phyloP scores from a whole-genome alignment of 257 asterid species.

The Nicotiana sylvestris region DNA sequence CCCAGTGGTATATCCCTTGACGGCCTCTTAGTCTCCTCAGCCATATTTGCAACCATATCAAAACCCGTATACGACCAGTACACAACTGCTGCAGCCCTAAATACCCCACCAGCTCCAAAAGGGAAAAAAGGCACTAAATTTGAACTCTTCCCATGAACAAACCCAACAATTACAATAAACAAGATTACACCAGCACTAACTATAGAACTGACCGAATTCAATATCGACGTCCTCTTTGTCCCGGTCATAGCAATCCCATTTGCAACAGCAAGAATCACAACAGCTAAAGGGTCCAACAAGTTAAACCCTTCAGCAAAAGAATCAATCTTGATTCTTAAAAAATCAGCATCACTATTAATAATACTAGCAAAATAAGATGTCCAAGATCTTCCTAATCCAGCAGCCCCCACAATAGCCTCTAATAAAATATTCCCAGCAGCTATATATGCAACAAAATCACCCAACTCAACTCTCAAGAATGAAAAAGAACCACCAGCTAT shows the following conservation, averaged over 20 bases:
- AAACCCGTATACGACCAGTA: constrained; percentile 96
- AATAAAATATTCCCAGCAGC: constrained; percentile 86
- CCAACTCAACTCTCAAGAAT: constrained; percentile 76
- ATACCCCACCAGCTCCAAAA: constrained; percentile 59
- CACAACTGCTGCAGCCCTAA: constrained; percentile 85
- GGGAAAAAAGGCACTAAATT: constrained; percentile 80
- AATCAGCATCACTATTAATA: constrained; percentile 51
- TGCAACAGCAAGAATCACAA: constrained; percentile 42
- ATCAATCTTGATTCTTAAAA: constrained; percentile 48
- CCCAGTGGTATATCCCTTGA: constrained; percentile 84
- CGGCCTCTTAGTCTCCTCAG: constrained; percentile 87
- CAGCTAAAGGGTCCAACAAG: constrained; percentile 79
- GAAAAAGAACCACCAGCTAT: constrained; percentile 95
- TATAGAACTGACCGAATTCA: constrained; percentile 73
- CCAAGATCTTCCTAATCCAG: constrained; percentile 96
- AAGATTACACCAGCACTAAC: constrained; percentile 47
- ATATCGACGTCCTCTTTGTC: constrained; percentile 48
- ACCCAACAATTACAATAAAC: constrained; percentile 74
- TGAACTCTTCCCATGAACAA: constrained; percentile 46
- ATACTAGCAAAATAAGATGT: constrained; percentile 72
- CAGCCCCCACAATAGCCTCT: constrained; percentile 90
- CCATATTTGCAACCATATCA: constrained; percentile 95
- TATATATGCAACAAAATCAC: constrained; percentile 82
- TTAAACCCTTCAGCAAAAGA: constrained; percentile 76
- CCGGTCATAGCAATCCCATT: constrained; percentile 82